Percentiles rank a stretch among this genome's conserved stretches.
These are phyloP conservation scores for Termitomyces sp. DNA, from an alignment of 768 basidiomycete species.

Conservation along the genomic window DNA sequence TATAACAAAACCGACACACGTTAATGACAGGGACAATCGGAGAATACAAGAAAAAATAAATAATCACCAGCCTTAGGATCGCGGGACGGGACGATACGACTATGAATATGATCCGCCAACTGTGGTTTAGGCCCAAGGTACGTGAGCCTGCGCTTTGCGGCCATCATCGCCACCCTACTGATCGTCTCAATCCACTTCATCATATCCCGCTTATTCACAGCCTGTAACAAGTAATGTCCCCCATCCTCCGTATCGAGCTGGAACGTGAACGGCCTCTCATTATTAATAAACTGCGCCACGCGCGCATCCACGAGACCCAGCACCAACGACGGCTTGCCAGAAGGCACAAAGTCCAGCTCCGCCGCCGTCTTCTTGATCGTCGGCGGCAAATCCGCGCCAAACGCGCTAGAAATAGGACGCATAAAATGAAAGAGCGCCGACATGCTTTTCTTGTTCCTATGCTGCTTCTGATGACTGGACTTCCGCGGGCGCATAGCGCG, in stretches of 20 bases:
- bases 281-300: constrained; percentile 67
- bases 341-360: constrained; percentile 69
- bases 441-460: constrained; percentile 86
- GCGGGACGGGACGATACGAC: constrained; percentile 49
- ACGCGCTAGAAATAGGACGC: constrained; percentile 86
- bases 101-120: constrained; percentile 67
- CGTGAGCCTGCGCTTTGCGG: constrained; percentile 74
- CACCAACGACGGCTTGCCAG: constrained; percentile 71
- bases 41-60: background rate
- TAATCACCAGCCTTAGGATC: constrained; percentile 71
- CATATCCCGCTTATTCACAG: constrained; percentile 66
- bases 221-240: constrained; percentile 76
- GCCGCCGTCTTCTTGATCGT: constrained; percentile 53
- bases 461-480: constrained; percentile 62
- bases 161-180: constrained; percentile 60
- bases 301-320: constrained; percentile 70
- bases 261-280: constrained; percentile 79
- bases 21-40: background rate
- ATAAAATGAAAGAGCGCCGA: constrained; percentile 81
- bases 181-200: constrained; percentile 74
- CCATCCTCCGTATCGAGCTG: constrained; percentile 85
- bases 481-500: constrained; percentile 65
- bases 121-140: constrained; percentile 78
- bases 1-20: constrained; percentile 21
- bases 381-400: constrained; percentile 55